A percentile compares a stretch with the other conserved stretches of the same genome.
These are phyloP conservation scores for Catunica adiposa DNA, from an alignment of 2,329 filamentous ascomycete species.

Conservation along the genomic window DNA sequence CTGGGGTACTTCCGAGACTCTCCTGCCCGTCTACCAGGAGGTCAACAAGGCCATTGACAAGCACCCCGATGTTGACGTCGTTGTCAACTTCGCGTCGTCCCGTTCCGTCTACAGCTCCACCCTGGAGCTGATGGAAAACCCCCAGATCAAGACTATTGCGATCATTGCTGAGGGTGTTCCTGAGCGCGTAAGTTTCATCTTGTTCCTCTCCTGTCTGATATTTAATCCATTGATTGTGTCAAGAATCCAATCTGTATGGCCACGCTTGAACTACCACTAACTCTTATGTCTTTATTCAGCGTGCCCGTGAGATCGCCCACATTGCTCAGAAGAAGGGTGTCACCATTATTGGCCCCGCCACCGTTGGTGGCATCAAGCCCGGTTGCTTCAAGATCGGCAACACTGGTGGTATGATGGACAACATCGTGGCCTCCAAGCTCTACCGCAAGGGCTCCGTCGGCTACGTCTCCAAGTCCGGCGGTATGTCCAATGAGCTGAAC, in stretches of 20 bases:
- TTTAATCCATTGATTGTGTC: neutral
- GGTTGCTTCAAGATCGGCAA: constrained; percentile 99
- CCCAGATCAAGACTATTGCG: constrained; percentile 96
- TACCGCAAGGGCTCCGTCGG: constrained; percentile 98
- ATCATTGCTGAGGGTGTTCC: constrained; percentile 99
- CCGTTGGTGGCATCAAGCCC: constrained; percentile 97
- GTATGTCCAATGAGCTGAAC: constrained; percentile 99
- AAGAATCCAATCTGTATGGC: neutral
- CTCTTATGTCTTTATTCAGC: constrained; percentile 31
- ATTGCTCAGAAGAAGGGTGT: constrained; percentile 96
- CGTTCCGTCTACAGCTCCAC: constrained; percentile 97
- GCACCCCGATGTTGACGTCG: constrained; percentile 91
- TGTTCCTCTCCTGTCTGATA: neutral
- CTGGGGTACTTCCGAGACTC: constrained; percentile 98
- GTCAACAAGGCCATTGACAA: constrained; percentile 85
- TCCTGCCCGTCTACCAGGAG: constrained; percentile 94
- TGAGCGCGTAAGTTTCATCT: constrained; percentile 58
- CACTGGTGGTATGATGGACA: constrained; percentile 99
- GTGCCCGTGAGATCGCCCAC: constrained; percentile 94
- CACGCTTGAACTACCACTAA: neutral
- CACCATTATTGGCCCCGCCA: constrained; percentile 96
- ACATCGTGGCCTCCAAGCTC: constrained; percentile 98
- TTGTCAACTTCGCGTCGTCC: constrained; percentile 99
- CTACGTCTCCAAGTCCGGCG: constrained; percentile 98
- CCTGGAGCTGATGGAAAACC: constrained; percentile 93